Evolutionary conservation across 352 stramenopile genomes (phyloP), one percentile per base, ranked within the genome.

Genomic region (Phytopythium ostracodes): DNA sequence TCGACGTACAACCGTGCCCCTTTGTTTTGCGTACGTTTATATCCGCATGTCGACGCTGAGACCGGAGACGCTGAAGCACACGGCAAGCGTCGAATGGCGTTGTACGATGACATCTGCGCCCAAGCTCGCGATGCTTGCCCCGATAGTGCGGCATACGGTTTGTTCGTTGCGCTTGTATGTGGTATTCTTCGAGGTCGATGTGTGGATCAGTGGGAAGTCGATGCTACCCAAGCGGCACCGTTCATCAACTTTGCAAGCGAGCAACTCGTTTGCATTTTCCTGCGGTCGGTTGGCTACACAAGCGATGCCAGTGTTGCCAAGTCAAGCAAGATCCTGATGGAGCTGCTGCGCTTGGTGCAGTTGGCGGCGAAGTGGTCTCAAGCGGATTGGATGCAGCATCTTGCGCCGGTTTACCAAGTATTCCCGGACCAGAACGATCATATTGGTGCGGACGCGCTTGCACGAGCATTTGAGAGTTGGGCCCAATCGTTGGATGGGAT

Each of bases 201-300:
- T 33, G 60, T 51, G 5, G 72, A 58, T 36, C 42, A 47, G 8
- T 40, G 57, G 0, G 17, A 25, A 67, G 40, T 18, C 60, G 24
- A 33, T 27, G 64, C 2, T 70, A 11, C 20, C 15, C 47, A 38
- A 54, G 24, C 15, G 6, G 10, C 67, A 42, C 64, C 72, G 20
- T 40, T 76, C 29, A 22, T 77, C 38, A 69, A 70, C 49, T 38
- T 81, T 24, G 5, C 62, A 14, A 71, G 63, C 58, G 76, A 85
- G 43, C 60, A 52, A 1, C 63, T 82, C 14, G 62, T 74, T 18
- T 50, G 72, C 12, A 27, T 46, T 6, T 82, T 74, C 47, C 12
- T 81, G 46, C 25, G 53, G 9, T 65, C 24, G 40, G 40, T 67
- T 46, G 24, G 18, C 22, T 54, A 27, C 27, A 60, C 66, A 5